These are phyloP conservation scores for Monilinia laxa DNA, from an alignment of 2,329 filamentous ascomycete genomes.

Conservation along the genomic window DNA sequence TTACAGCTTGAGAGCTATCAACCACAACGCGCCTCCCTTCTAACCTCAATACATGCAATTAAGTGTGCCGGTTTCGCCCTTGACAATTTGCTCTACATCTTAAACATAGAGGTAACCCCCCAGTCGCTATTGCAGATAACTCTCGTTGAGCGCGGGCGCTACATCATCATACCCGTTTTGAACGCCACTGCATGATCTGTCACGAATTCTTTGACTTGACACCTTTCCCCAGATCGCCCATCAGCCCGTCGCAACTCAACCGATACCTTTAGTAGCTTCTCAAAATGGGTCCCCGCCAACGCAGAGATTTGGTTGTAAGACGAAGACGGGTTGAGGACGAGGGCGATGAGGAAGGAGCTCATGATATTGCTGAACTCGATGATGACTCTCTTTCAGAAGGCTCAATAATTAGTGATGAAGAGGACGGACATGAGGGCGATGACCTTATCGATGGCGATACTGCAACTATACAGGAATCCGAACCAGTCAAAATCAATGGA, in stretches of 20 bases:
- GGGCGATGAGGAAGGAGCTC: conserved; percentile 64
- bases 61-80: conserved; percentile 39
- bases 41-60: conserved; percentile 9
- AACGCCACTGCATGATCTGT: conserved; percentile 41
- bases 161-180: conserved; percentile 34
- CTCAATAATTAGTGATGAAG: conserved; percentile 61
- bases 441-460: conserved; percentile 65
- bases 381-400: conserved; percentile 67
- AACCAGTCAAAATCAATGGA: conserved; percentile 38
- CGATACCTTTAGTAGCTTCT: conserved; percentile 35
- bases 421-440: conserved; percentile 59
- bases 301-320: conserved; percentile 65
- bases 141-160: conserved; percentile 41
- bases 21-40: conserved; percentile 11
- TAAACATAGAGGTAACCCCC: conserved; percentile 17
- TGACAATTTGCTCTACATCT: conserved; percentile 32
- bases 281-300: conserved; percentile 54
- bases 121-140: conserved; percentile 29
- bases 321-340: conserved; percentile 70
- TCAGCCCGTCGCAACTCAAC: conserved; percentile 40
- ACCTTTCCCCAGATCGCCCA: conserved; percentile 37
- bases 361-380: conserved; percentile 56
- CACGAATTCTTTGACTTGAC: conserved; percentile 36
- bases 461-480: conserved; percentile 48
- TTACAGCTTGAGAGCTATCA: conserved; percentile 19